phyloP scores from a whole-genome alignment of 192 early-diverging fungal species.

The Backusella parvicylindrica region DNA sequence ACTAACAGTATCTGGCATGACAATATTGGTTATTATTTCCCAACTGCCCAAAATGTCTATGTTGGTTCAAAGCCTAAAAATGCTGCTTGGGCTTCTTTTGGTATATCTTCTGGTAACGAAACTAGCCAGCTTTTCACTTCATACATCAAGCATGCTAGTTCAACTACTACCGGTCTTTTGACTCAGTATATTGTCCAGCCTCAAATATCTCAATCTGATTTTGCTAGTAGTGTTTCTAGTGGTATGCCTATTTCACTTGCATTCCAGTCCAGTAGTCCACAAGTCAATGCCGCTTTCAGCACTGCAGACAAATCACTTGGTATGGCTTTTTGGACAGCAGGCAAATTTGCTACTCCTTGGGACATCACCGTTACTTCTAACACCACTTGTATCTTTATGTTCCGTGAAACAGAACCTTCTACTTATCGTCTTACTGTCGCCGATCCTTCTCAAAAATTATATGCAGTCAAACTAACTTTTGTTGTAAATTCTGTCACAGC shows the following conservation, averaged over 20 bases:
- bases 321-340: conserved; percentile 13
- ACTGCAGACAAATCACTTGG: neutral
- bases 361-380: neutral
- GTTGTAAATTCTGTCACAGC: neutral
- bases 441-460: conserved; percentile 16
- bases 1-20: conserved; percentile 20
- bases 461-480: neutral
- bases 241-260: neutral
- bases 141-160: neutral
- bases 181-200: neutral
- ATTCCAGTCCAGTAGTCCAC: neutral
- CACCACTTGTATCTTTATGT: conserved; percentile 11
- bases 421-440: neutral
- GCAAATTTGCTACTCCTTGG: neutral
- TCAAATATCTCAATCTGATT: neutral
- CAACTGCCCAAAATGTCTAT: neutral
- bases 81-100: conserved; percentile 20
- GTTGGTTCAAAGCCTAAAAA: neutral
- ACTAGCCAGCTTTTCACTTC: conserved; percentile 16
- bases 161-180: neutral
- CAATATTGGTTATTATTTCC: conserved; percentile 19
- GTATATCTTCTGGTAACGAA: conserved; percentile 5
- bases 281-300: neutral
- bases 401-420: neutral
- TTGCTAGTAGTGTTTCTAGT: neutral